Percentiles rank a stretch among this genome's conserved stretches.
phyloP scores from a whole-genome alignment of 306 rosid genomes.

The Abrus pulchellus region DNA sequence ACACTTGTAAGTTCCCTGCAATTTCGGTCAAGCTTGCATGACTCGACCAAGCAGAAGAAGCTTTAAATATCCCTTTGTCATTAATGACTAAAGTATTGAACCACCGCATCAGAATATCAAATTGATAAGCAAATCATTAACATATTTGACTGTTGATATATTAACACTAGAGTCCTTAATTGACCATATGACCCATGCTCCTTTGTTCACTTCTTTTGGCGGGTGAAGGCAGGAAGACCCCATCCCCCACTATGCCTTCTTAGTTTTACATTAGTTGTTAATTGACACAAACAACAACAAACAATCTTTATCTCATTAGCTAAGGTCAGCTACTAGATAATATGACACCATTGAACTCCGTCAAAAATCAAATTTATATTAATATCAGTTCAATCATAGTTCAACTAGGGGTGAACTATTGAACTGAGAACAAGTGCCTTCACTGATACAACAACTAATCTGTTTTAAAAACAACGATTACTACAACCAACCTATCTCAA shows the following conservation, averaged over 20 bases:
- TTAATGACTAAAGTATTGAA: background rate
- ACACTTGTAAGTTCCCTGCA: conserved; percentile 26
- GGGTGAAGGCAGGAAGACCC: background rate
- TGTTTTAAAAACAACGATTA: background rate
- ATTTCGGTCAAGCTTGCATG: conserved; percentile 16
- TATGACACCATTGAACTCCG: no score
- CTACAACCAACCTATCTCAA: background rate
- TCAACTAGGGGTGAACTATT: no score
- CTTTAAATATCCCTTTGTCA: background rate
- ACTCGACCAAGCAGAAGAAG: background rate
- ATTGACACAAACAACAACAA: no score
- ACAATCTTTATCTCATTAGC: no score
- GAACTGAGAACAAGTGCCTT: no score
- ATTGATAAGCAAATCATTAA: background rate
- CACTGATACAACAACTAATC: background rate
- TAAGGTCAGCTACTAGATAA: no score
- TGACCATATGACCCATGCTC: background rate
- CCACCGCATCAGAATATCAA: background rate
- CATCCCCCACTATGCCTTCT: background rate
- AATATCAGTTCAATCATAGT: background rate
- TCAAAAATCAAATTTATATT: no score
- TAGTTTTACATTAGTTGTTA: no score
- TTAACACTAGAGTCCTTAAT: conserved; percentile 11
- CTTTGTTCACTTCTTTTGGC: background rate
- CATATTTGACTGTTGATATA: background rate